A percentile compares a stretch with the other conserved stretches of the same genome.
Conservation (phyloP, 768 basidiomycete species). For the Collybia mongolica region DNA sequence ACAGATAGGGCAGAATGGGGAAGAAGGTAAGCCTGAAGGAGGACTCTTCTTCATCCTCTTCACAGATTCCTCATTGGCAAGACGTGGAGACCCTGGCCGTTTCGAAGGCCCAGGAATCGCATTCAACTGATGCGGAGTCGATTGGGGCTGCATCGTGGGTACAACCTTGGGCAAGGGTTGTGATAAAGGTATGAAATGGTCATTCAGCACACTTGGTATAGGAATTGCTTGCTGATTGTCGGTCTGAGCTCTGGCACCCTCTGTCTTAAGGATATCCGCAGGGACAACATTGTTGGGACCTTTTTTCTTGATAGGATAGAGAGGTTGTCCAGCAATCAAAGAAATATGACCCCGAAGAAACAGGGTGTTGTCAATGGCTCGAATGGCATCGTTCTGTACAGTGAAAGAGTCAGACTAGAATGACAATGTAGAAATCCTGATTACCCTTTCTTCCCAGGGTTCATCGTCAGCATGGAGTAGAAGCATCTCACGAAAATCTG, state of each 20-base stretch:
- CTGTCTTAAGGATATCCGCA: neutral
- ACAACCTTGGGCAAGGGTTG: neutral
- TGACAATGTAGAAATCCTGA: slow-evolving; percentile 8
- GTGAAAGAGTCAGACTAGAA: neutral
- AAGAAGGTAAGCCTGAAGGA: slow-evolving; percentile 17
- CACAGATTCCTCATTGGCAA: slow-evolving; percentile 20
- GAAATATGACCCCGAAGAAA: slow-evolving; percentile 51
- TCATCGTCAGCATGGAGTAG: slow-evolving; percentile 65
- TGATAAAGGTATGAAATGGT: neutral
- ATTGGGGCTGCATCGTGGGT: neutral
- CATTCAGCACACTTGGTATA: neutral
- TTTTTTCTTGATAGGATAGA: slow-evolving; percentile 43
- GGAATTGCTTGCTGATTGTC: neutral
- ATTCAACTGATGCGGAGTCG: neutral
- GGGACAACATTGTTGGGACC: neutral
- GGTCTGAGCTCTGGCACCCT: neutral
- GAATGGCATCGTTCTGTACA: slow-evolving; percentile 54
- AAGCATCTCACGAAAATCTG: slow-evolving; percentile 68
- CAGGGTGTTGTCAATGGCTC: slow-evolving; percentile 67
- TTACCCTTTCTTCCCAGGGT: slow-evolving; percentile 61
- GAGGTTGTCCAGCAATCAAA: slow-evolving; percentile 63
- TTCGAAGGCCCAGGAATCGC: slow-evolving; percentile 26
- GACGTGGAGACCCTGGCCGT: slow-evolving; percentile 30
- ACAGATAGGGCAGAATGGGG: slow-evolving; percentile 48
- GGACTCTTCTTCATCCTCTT: slow-evolving; percentile 33